These are phyloP conservation scores for Bipolaris zeicola DNA, from an alignment of 2,329 filamentous ascomycete genomes.

Conservation along the genomic window DNA sequence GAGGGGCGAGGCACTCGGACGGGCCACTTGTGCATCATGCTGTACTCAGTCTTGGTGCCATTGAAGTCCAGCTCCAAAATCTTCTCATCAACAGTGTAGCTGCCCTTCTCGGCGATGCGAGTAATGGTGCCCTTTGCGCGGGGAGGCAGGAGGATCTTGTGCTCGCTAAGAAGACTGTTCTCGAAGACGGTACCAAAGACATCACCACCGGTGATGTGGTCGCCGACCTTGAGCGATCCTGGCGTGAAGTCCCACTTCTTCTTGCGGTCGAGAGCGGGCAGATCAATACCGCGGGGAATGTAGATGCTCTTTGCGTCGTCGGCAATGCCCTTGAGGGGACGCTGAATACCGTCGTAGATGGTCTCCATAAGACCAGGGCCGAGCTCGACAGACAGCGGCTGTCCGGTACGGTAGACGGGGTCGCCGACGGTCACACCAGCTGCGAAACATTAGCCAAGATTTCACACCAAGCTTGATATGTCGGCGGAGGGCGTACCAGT, in stretches of 20 bases:
- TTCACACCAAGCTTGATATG: background rate
- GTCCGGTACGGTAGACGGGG: conserved; percentile 86
- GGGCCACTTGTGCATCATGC: conserved; percentile 99
- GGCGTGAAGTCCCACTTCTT: conserved; percentile 98
- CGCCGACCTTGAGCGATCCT: conserved; percentile 82
- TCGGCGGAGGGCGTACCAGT: conserved; percentile 67
- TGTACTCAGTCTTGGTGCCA: conserved; percentile 89
- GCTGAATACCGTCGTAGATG: conserved; percentile 99
- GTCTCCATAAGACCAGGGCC: conserved; percentile 97
- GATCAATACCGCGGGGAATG: conserved; percentile 90
- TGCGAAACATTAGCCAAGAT: conserved; percentile 48
- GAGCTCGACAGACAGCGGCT: conserved; percentile 96
- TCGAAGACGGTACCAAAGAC: conserved; percentile 94
- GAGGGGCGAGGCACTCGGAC: conserved; percentile 93
- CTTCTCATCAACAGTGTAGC: conserved; percentile 92
- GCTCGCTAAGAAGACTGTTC: conserved; percentile 91
- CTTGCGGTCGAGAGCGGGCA: conserved; percentile 84
- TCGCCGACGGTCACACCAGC: conserved; percentile 96
- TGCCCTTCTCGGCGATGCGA: conserved; percentile 84
- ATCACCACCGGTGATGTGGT: conserved; percentile 95
- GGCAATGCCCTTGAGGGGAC: conserved; percentile 85
- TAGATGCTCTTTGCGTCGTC: conserved; percentile 85
- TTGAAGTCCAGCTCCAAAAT: conserved; percentile 97
- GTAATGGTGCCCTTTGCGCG: conserved; percentile 91
- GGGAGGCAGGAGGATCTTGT: conserved; percentile 91